These are phyloP conservation scores for Emydomyces testavorans DNA, from an alignment of 2,329 filamentous ascomycete genomes.

Conservation along the genomic window DNA sequence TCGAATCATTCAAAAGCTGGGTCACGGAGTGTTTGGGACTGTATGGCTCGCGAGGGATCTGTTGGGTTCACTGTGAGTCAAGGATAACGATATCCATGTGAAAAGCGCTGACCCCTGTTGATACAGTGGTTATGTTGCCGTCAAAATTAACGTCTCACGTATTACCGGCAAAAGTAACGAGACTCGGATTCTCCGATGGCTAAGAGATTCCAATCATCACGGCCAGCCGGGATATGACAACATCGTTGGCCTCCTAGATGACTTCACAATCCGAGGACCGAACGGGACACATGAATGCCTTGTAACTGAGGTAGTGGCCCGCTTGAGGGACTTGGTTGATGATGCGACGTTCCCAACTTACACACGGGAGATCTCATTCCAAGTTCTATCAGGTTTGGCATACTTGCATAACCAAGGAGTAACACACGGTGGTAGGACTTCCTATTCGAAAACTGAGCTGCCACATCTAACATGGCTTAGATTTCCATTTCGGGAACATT, in stretches of 20 bases:
- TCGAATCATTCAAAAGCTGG: slow-evolving; percentile 4
- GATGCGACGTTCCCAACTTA: background rate
- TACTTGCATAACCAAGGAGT: slow-evolving; percentile 16
- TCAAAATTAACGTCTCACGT: slow-evolving; percentile 5
- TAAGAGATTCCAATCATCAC: background rate
- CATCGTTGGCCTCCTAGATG: slow-evolving; percentile 1
- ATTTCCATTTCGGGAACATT: background rate
- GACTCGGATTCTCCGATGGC: background rate
- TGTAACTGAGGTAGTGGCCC: slow-evolving; percentile 1
- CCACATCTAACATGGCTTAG: background rate
- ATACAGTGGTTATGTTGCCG: slow-evolving; percentile 1
- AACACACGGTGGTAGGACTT: slow-evolving; percentile 15
- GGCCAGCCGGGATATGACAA: background rate
- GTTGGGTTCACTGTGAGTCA: slow-evolving; percentile 1
- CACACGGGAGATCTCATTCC: background rate
- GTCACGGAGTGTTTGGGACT: slow-evolving; percentile 11
- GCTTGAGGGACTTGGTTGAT: background rate
- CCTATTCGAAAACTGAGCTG: background rate
- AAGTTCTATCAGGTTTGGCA: slow-evolving; percentile 12
- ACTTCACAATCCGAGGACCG: slow-evolving; percentile 5
- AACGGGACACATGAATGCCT: slow-evolving; percentile 6
- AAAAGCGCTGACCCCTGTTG: background rate
- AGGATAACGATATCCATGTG: too few relatives aligned
- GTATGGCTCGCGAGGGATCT: slow-evolving; percentile 6
- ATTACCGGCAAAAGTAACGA: slow-evolving; percentile 5